phyloP scores from a whole-genome alignment of 441 rosid genomes.

The Rhodomyrtus psidioides region DNA sequence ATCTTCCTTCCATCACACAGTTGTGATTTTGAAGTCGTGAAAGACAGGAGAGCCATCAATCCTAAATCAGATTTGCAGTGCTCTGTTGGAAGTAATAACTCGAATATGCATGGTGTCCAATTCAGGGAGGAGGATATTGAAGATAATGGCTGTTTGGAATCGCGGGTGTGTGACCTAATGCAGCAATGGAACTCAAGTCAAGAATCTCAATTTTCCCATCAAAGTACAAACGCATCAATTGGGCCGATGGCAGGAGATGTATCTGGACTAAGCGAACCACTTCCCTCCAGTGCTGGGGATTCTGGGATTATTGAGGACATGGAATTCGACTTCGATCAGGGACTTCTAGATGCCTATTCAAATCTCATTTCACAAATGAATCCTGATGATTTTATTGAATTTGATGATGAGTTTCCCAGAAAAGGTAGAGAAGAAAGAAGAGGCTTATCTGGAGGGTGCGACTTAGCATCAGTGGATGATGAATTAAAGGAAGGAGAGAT shows the following conservation, averaged over 20 bases:
- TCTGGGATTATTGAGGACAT: conserved; percentile 13
- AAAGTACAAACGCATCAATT: conserved; percentile 15
- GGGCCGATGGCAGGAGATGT: conserved; percentile 2
- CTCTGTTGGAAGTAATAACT: conserved; percentile 15
- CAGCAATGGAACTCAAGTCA: conserved; percentile 19
- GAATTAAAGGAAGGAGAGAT: conserved; percentile 90
- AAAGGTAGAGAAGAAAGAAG: conserved; percentile 23
- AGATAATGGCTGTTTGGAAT: conserved; percentile 34
- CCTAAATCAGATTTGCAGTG: conserved; percentile 13
- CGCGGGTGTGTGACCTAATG: conserved; percentile 33
- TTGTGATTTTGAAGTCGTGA: conserved; percentile 49
- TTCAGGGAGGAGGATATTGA: conserved; percentile 63
- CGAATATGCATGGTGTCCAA: conserved; percentile 29
- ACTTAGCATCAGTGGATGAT: conserved; percentile 11
- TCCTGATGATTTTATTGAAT: conserved; percentile 60
- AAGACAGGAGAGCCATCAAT: conserved; percentile 11
- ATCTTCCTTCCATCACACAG: conserved; percentile 61
- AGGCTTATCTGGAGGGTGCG: conserved; percentile 9
- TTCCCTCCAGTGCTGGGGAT: conserved; percentile 7
- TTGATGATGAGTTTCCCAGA: conserved; percentile 42
- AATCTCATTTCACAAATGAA: conserved; percentile 53
- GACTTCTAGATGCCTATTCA: conserved; percentile 46
- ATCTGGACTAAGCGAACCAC: not conserved
- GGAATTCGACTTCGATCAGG: conserved; percentile 62
- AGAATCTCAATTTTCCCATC: conserved; percentile 7